These are phyloP conservation scores for Penicillium samsonianum DNA, from an alignment of 495 filamentous ascomycete species.

Conservation along the genomic window DNA sequence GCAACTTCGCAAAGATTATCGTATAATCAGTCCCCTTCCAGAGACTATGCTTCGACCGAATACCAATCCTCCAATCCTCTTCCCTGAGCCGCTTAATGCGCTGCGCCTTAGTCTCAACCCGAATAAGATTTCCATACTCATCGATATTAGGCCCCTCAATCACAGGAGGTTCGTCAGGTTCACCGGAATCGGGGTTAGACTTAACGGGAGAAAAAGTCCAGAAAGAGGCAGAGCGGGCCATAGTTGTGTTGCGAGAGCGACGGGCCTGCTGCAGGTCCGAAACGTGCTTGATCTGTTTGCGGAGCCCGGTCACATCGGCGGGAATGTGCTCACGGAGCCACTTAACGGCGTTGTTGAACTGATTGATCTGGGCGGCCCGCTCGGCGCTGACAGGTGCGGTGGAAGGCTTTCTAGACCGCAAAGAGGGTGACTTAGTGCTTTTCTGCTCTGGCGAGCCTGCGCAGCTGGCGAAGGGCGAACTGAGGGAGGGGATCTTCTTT, in stretches of 20 bases:
- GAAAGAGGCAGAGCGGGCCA: constrained; percentile 38
- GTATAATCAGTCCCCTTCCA: constrained; percentile 46
- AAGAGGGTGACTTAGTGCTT: neutral
- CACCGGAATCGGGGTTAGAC: neutral
- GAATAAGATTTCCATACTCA: constrained; percentile 21
- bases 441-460: neutral
- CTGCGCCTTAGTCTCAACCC: constrained; percentile 37
- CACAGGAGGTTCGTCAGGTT: neutral
- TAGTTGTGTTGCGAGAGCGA: constrained; percentile 14
- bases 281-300: constrained; percentile 27
- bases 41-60: constrained; percentile 29
- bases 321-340: constrained; percentile 32
- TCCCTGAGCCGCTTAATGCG: constrained; percentile 37
- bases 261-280: constrained; percentile 30
- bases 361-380: constrained; percentile 11
- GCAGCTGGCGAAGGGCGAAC: neutral
- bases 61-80: constrained; percentile 40
- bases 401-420: neutral
- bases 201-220: constrained; percentile 43
- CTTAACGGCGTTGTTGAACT: constrained; percentile 28
- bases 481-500: neutral
- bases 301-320: constrained; percentile 26
- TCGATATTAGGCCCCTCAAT: constrained; percentile 16
- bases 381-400: constrained; percentile 5
- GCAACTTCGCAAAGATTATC: constrained; percentile 33